Evolutionary conservation across 1,139 yeast genomes (phyloP), one percentile per base, ranked within the genome.

Genomic region (Casaregolazyma lundiana): DNA sequence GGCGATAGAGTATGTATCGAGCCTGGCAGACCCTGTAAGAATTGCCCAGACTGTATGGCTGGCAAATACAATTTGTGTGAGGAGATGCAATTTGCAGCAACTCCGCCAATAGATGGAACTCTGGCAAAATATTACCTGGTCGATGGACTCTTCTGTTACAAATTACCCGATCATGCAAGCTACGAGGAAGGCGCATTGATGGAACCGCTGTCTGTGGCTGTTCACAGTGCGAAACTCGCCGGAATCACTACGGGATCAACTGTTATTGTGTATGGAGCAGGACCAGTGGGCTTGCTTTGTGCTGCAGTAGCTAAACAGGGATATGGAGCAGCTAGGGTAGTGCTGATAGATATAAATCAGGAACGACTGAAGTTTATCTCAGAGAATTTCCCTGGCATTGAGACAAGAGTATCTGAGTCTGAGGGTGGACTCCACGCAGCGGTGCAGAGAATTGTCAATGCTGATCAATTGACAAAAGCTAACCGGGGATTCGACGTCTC

Each of bases 141-240:
- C 38, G 95, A 95, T n/a, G 90, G 84, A 59, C 96, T 87, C 63
- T 87, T 84, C 65, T 77, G 87, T 63, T 83, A 80, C 58, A 84
- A 84, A 64, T 71, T 88, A 51, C 95, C 96, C 6, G 87, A 81
- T 22, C 73, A 78, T 57, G 86, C 88, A 44, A 55, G 85, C 2
- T 77, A 82, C 52, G 96, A 87, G 64, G 83, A 86, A 68, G 96
- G 96, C 51, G 96, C 96, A 1, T 66, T 87, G 64, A 86, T 84
- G 37, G 97, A 89, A 68, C 97, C 97, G 32, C 70, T 88, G 58
- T 75, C 87, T 24, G 97, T 89, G 41, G 96, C 88, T 35, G 90
- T 88, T 5, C 95, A 87, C 60, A 89, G 92, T 2, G 75, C 80
- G 50, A 83, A 80, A 64, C 72, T 80, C 46, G 86, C 83, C 16